A percentile compares a stretch with the other conserved stretches of the same genome.
phyloP scores from a whole-genome alignment of 768 basidiomycete genomes.

The Cubamyces sp. region DNA sequence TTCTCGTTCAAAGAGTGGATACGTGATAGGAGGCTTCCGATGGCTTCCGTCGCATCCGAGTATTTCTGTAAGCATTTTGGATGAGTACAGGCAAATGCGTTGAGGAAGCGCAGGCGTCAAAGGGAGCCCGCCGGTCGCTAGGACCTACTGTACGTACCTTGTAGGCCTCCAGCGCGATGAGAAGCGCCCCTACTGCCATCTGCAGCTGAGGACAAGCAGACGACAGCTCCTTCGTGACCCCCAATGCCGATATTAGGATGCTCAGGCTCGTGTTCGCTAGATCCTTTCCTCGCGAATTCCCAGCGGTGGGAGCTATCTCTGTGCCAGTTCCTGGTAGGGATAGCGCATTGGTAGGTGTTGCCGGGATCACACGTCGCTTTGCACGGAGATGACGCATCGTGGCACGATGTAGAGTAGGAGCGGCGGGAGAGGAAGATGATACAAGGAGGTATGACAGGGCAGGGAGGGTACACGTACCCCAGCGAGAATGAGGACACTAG shows the following conservation, averaged over 20 bases:
- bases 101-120: too few relatives aligned
- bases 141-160: background rate
- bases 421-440: too few relatives aligned
- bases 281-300: background rate
- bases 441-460: too few relatives aligned
- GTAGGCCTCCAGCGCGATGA: background rate
- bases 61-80: background rate
- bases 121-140: too few relatives aligned
- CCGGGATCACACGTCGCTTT: too few relatives aligned
- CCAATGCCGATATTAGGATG: background rate
- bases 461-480: too few relatives aligned
- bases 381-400: too few relatives aligned
- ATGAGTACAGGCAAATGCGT: background rate
- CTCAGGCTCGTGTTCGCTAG: background rate
- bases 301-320: too few relatives aligned
- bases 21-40: background rate
- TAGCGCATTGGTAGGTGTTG: too few relatives aligned
- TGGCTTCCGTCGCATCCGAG: background rate
- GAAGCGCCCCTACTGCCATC: background rate
- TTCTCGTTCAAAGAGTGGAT: background rate
- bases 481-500: too few relatives aligned
- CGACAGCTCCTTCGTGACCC: background rate
- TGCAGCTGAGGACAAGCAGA: background rate
- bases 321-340: too few relatives aligned
- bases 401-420: too few relatives aligned